Base-by-base conservation (phyloP, 768 basidiomycete species). In the Jaapia argillacea region DNA sequence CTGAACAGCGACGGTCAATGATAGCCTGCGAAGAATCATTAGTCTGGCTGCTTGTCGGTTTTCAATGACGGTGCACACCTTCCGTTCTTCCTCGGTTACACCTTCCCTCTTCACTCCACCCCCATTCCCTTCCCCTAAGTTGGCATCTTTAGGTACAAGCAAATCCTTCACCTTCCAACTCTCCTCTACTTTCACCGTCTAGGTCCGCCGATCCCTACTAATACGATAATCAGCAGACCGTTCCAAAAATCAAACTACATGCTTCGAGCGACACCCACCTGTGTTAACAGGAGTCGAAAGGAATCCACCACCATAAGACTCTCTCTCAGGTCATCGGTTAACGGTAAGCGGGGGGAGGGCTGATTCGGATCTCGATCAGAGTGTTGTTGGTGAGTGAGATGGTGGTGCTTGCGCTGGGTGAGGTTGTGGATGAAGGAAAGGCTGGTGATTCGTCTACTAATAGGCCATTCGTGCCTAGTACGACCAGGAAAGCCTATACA, bases 401-500 rank as follows among this genome's bases (percentile, higher is more conserved):
- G 1, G 72, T 82, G 1, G 70, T 71, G 70, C 70, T 10, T 10
- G 16, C 28, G 7, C 52, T 48, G 6, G 48, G 43, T 7, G 53
- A 46, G n/a, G 50, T 36, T 2, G 55, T 40, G 5, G 54, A 35
- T 16, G 66, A 62, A 0, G 83, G 81, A 45, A 69, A 74, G 3
- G 85, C 75, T 43, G 66, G 59, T 48, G 75, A 81, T 6, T 78
- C 77, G 52, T 86, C 83, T 12, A 85, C 67, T 4, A 70, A 33
- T 12, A 79, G 62, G 2, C 85, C 84, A 40, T 62, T 62, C 1
- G 63, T 54, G 4, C 85, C 84, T 3, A 79, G 55, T 2, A 86
- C 77, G 16, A 72, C 65, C 4, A 87, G 60, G 52, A 82, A 85
- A 6, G 85, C 84, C 79, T 87, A n/a, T n/a, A n/a, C n/a, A n/a